Percentiles rank a stretch among this genome's conserved stretches.
Conservation (phyloP, 2,329 filamentous ascomycete species). For the Lachnellula hyalina region DNA sequence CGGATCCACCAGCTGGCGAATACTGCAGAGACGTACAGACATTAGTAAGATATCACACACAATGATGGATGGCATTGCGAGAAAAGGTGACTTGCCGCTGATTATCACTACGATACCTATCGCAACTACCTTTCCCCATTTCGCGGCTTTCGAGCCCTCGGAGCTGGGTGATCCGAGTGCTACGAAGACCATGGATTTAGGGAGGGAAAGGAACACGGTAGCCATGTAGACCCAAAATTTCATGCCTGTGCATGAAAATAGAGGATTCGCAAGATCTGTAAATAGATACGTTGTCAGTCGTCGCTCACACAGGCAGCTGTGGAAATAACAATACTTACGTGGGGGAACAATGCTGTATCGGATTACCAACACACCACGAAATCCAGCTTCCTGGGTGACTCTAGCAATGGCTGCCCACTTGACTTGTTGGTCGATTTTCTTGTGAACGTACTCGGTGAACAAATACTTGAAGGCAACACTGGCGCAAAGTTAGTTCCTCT, state of each 20-base stretch:
- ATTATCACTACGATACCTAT: slow-evolving; percentile 10
- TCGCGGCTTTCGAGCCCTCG: slow-evolving; percentile 11
- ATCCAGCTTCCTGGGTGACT: slow-evolving; percentile 13
- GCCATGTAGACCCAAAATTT: slow-evolving; percentile 16
- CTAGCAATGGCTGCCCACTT: slow-evolving; percentile 14
- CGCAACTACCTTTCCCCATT: slow-evolving; percentile 12
- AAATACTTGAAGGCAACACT: slow-evolving; percentile 15
- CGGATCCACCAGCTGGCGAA: slow-evolving; percentile 16
- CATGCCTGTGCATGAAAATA: slow-evolving; percentile 17
- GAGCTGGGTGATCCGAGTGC: slow-evolving; percentile 10
- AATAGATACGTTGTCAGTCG: background rate
- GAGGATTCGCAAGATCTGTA: slow-evolving; percentile 17
- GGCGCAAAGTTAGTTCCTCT: background rate
- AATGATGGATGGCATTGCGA: background rate
- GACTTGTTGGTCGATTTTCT: slow-evolving; percentile 12
- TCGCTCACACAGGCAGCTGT: background rate
- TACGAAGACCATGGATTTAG: slow-evolving; percentile 15
- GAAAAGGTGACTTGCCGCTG: background rate
- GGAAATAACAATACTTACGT: slow-evolving; percentile 6
- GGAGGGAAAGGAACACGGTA: slow-evolving; percentile 14
- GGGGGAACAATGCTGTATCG: slow-evolving; percentile 17
- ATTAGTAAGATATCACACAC: background rate
- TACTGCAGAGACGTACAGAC: background rate
- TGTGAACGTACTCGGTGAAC: slow-evolving; percentile 12
- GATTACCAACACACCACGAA: slow-evolving; percentile 14